phyloP scores from a whole-genome alignment of 2,329 filamentous ascomycete species.

The Lizonia empirigonia region DNA sequence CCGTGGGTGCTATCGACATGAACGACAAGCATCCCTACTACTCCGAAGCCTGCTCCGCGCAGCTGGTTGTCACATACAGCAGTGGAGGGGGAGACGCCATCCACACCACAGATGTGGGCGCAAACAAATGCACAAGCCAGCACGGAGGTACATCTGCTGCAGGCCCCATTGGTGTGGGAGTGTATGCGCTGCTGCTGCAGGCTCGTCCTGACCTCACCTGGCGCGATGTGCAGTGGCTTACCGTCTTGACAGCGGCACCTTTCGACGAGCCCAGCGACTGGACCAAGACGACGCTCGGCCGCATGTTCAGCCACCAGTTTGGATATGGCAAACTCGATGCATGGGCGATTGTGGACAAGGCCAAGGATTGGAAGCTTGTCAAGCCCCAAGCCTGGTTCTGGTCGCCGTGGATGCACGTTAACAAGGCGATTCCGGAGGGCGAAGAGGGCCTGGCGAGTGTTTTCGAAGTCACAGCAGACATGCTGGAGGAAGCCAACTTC shows the following conservation, averaged over 20 bases:
- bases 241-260: slow-evolving; percentile 81
- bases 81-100: slow-evolving; percentile 88
- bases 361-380: slow-evolving; percentile 83
- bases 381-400: slow-evolving; percentile 96
- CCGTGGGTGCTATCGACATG: slow-evolving; percentile 89
- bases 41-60: slow-evolving; percentile 93
- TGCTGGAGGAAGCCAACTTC: slow-evolving; percentile 81
- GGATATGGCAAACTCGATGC: slow-evolving; percentile 96
- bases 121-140: slow-evolving; percentile 75
- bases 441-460: slow-evolving; percentile 75
- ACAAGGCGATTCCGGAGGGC: slow-evolving; percentile 84
- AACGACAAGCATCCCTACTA: slow-evolving; percentile 92
- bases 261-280: slow-evolving; percentile 80
- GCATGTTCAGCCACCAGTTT: slow-evolving; percentile 90
- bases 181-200: slow-evolving; percentile 86
- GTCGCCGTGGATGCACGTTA: slow-evolving; percentile 92
- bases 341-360: slow-evolving; percentile 80
- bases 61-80: slow-evolving; percentile 95
- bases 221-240: slow-evolving; percentile 93
- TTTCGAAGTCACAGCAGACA: slow-evolving; percentile 82
- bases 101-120: slow-evolving; percentile 93
- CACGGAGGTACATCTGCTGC: slow-evolving; percentile 97
- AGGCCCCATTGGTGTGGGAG: slow-evolving; percentile 88
- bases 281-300: slow-evolving; percentile 80
- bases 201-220: slow-evolving; percentile 86